Base-by-base conservation (phyloP, 805 yeast species). In the Cyberlindnera petersonii region DNA sequence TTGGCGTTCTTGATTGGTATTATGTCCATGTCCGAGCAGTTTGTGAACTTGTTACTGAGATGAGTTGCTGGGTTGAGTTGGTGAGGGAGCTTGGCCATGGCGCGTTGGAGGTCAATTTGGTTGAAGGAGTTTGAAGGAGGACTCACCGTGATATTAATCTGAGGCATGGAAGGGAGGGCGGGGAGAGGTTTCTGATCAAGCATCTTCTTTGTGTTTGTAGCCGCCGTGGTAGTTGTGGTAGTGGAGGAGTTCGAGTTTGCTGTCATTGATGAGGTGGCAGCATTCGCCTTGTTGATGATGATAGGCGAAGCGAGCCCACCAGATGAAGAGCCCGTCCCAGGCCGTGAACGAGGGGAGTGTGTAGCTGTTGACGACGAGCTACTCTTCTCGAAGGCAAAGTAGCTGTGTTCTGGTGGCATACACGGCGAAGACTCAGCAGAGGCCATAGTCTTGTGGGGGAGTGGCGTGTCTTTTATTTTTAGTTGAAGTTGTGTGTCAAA, bases 341-440 rank as follows among this genome's bases (percentile, higher is more conserved):
- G 29, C 24, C 32, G 24, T 11, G 34, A 27, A 26, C 10, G 28
- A 18, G 28, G 39, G 8, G 26, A 14, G 10, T 32, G 24, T 10
- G 26, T 24, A 18, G 26, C 26, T 3, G 30, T 18, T 10, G 37
- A 28, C 5, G 37, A 20, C 18, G 35, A 24, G 31, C 26, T 21
- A 27, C 36, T 37, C 40, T 31, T 26, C 23, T 38, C 40, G 14
- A 43, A 39, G 43, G 24, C 38, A 23, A 43, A 43, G 33, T 43
- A 43, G 29, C 35, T 18, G 27, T 24, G 31, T n/a, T 34, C 36
- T 14, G 37, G 27, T 5, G 32, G 37, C 16, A 28, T 31, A 9
- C 39, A 18, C 6, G 46, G 43, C 19, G 47, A 43, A 10, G 43
- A 35, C 37, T 39, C 40, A 6, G 47, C 34, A 17, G 47, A 43